Base-by-base conservation (phyloP, 495 filamentous ascomycete genomes). In the Bacidia rubella region DNA sequence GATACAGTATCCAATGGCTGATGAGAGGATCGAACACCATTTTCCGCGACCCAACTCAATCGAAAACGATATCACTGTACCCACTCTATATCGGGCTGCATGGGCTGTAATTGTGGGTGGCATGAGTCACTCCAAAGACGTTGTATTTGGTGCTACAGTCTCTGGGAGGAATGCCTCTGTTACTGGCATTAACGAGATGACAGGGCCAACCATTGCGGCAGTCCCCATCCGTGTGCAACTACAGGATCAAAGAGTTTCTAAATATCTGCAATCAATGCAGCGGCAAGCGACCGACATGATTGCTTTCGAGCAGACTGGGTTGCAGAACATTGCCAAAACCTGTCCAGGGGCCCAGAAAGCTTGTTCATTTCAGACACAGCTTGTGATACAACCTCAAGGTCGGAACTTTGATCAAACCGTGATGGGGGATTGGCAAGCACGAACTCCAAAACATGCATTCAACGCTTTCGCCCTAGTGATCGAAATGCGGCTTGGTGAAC, bases 121-220 rank as follows among this genome's bases (percentile, higher is more conserved):
- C 0, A 62, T 66, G 24, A 62, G 56, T n/a, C 51, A 47, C 10
- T 58, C 62, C 7, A 49, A 62, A 4, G 62, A 65, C 27, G 61
- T 70, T 5, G 55, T 69, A 19, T 70, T 78, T 49, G 72, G 73
- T 2, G 68, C 68, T 53, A 80, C 72, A 2, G 57, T 76, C 2
- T 72, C 66, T 12, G 77, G 77, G 7, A 70, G 80, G 9, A 72
- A 76, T 32, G 70, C 70, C 7, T 64, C 73, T 3, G 65, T 80
- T 10, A 57, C 65, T 15, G 72, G 70, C 1, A 68, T 80, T 1
- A 69, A 75, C 35, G 62, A 71, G 29, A 74, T 81, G n/a, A 65
- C 73, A 38, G 80, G 78, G 0, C 74, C 80, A 0, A 76, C 76
- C 49, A 72, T 83, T 49, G 68, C 79, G 0, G 81, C 79, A 0